Evolutionary conservation across 495 filamentous ascomycete species (phyloP).

Genomic region (Aspergillus incahuasiensis): DNA sequence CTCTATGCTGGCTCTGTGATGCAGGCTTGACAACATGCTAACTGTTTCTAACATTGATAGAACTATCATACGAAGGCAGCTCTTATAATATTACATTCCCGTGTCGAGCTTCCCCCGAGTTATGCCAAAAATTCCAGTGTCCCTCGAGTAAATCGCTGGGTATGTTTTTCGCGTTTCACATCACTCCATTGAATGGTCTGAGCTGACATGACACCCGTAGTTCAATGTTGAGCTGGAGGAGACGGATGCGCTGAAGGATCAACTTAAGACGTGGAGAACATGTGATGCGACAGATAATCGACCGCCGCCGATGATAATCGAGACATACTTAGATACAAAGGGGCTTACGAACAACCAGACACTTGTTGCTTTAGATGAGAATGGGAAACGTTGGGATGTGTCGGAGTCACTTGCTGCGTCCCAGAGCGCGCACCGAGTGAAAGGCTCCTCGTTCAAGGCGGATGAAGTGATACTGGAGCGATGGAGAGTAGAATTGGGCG

Average conservation of each 20-base stretch:
- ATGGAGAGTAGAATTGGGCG: constrained; percentile 78
- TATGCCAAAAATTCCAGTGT: constrained; percentile 53
- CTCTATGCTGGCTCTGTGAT: background rate
- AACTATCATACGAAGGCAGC: constrained; percentile 90
- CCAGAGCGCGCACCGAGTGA: constrained; percentile 25
- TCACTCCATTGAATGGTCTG: background rate
- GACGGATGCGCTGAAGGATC: constrained; percentile 76
- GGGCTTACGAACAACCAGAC: constrained; percentile 80
- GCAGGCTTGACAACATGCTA: background rate
- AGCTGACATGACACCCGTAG: constrained; percentile 37
- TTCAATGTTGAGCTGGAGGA: constrained; percentile 95
- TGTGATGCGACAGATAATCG: constrained; percentile 71
- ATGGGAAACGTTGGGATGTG: constrained; percentile 91
- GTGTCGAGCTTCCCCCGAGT: constrained; percentile 63
- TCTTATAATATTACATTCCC: constrained; percentile 75
- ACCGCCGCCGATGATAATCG: constrained; percentile 83
- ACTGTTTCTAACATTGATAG: constrained; percentile 39
- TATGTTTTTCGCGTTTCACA: constrained; percentile 44
- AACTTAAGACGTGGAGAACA: constrained; percentile 71
- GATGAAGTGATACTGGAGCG: constrained; percentile 81
- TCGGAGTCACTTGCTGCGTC: constrained; percentile 71
- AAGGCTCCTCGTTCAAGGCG: constrained; percentile 30
- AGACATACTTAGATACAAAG: constrained; percentile 80
- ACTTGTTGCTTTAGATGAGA: constrained; percentile 78
- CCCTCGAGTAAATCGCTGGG: constrained; percentile 85